These are phyloP conservation scores for Phyllosticta ampelicida DNA, from an alignment of 2,329 filamentous ascomycete genomes.

Conservation along the genomic window DNA sequence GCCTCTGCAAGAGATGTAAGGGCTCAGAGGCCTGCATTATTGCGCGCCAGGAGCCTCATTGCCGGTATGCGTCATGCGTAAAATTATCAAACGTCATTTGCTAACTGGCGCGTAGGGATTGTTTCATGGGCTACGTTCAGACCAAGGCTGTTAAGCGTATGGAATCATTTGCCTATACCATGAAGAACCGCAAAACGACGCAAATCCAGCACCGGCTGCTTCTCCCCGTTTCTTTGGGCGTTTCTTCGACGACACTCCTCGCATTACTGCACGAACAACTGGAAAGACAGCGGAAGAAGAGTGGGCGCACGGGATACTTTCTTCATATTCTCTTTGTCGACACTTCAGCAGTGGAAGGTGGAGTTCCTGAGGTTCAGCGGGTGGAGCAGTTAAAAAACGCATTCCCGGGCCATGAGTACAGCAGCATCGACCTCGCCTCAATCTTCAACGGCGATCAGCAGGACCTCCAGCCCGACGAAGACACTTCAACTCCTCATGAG, in stretches of 20 bases:
- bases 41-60: slow-evolving; percentile 50
- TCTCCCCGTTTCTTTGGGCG: slow-evolving; percentile 71
- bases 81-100: neutral
- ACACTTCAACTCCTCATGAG: neutral
- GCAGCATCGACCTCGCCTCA: slow-evolving; percentile 51
- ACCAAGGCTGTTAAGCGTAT: slow-evolving; percentile 73
- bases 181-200: slow-evolving; percentile 35
- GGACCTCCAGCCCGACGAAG: neutral
- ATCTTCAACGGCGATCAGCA: too few species aligned
- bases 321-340: slow-evolving; percentile 46
- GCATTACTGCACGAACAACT: slow-evolving; percentile 64
- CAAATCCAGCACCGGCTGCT: slow-evolving; percentile 48
- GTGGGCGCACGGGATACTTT: slow-evolving; percentile 56
- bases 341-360: slow-evolving; percentile 40
- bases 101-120: slow-evolving; percentile 42
- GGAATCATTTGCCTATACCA: slow-evolving; percentile 46
- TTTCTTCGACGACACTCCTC: slow-evolving; percentile 67
- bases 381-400: slow-evolving; percentile 35
- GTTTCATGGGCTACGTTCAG: slow-evolving; percentile 67
- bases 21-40: slow-evolving; percentile 39
- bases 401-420: slow-evolving; percentile 59
- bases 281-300: slow-evolving; percentile 52
- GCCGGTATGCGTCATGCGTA: slow-evolving; percentile 36
- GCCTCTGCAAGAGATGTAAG: slow-evolving; percentile 48
- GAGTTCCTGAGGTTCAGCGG: slow-evolving; percentile 27